phyloP scores from a whole-genome alignment of 169 alveolate species.

The Plasmodium gaboni region DNA sequence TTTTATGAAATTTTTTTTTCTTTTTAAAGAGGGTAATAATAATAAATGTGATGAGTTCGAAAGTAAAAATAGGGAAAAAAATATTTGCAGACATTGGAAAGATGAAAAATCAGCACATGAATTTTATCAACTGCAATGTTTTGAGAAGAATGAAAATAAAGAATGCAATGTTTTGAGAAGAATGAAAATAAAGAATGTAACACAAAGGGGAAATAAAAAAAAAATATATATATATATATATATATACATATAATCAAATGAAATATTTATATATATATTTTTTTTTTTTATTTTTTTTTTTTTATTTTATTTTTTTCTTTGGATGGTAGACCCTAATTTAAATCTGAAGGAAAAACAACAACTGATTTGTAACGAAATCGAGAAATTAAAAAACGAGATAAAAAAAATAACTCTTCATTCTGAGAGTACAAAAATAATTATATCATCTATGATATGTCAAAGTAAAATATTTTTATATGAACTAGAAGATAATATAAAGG shows the following conservation, averaged over 20 bases:
- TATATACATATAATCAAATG: not conserved
- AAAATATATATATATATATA: not conserved
- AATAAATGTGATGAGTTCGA: too few relatives aligned
- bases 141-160: not conserved
- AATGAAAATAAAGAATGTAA: too few relatives aligned
- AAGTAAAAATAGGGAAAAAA: conserved; percentile 26
- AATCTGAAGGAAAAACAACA: conserved; percentile 57
- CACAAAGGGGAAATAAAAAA: not conserved
- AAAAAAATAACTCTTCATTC: conserved; percentile 41
- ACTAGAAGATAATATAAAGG: conserved; percentile 50
- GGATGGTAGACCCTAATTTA: not conserved
- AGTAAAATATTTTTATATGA: conserved; percentile 65
- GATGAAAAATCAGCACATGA: conserved; percentile 3
- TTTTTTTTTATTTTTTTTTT: too few relatives aligned
- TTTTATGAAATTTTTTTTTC: too few relatives aligned
- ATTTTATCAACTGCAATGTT: not conserved
- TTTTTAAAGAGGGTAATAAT: too few relatives aligned
- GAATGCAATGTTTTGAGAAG: not conserved
- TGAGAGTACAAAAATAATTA: conserved; percentile 42
- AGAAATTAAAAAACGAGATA: conserved; percentile 50
- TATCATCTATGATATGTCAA: conserved; percentile 40
- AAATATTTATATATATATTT: too few relatives aligned
- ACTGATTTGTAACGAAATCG: conserved; percentile 33
- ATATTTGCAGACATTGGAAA: conserved; percentile 22
- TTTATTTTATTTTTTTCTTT: too few relatives aligned